Evolutionary conservation across 257 asterid species (phyloP), one percentile per base, ranked within the genome.

Genomic region (Lantana camara): DNA sequence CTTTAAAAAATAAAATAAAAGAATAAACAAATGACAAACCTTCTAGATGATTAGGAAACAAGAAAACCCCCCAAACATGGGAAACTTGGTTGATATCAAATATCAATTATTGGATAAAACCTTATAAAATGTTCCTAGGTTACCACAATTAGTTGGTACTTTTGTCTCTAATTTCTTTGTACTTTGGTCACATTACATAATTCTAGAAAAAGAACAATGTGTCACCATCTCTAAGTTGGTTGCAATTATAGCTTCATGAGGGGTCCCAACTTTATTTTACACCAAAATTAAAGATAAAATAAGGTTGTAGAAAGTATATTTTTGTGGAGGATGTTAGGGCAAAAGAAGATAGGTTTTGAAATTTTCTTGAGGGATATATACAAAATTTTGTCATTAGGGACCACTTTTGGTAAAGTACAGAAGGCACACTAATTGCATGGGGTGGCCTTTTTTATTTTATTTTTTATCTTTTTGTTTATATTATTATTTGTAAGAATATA

Each of bases 401-500:
- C 79, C 77, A 80, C 74, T 57, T 44, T 16, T 41, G 17, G 69
- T 65, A 68, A 75, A 65, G 79, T 75, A 37, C 34, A 7, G 41
- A 60, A 23, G 61, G 42, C 63, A 77, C 68, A 76, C 75, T 16
- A 52, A 67, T 27, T 67, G 64, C 72, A 56, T 49, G 67, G 55
- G 52, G 10, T 56, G 23, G 24, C 63, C 34, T 57, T 69, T 44
- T 40, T 37, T 29, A 16, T 52, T 11, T 13, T 14, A 4, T 21
- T 7, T 14, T 50, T 0, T 45, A 7, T 49, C 64, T 38, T 22
- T 7, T 27, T 11, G 48, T 41, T 37, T 24, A n/a, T 48, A 10
- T 7, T 7, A 2, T 3, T 30, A 3, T 30, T 7, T 30, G 35
- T 30, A 30, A 2, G 35, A 2, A 30, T 30, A 7, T 30, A 7